Evolutionary conservation across 2,329 filamentous ascomycete species (phyloP).

Genomic region (Cryphonectria nitschkei): DNA sequence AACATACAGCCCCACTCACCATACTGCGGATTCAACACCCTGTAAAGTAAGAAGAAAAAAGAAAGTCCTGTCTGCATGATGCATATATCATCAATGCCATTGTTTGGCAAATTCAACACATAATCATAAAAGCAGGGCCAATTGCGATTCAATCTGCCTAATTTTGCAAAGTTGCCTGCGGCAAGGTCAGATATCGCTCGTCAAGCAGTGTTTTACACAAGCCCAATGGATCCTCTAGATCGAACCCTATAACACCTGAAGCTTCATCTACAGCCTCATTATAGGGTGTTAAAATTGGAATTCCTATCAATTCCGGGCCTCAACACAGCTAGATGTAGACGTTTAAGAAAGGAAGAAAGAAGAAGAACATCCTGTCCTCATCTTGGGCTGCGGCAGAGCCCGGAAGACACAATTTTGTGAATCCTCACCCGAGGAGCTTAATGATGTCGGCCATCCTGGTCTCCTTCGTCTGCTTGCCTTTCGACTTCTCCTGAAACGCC

Average conservation of each 20-base stretch:
- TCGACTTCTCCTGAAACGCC: constrained; percentile 76
- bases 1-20: background rate
- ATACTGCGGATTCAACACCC: background rate
- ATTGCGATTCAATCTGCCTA: background rate
- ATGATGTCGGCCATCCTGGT: constrained; percentile 60
- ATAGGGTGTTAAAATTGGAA: background rate
- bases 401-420: background rate
- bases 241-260: background rate
- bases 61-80: background rate
- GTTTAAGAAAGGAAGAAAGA: background rate
- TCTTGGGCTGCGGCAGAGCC: background rate
- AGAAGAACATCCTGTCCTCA: background rate
- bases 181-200: background rate
- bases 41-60: background rate
- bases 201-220: background rate
- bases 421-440: constrained; percentile 45
- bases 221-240: background rate
- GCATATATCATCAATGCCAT: background rate
- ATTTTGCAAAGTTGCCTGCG: background rate
- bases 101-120: background rate
- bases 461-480: constrained; percentile 58
- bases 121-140: background rate
- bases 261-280: background rate
- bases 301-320: background rate
- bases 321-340: background rate